Evolutionary conservation across 768 basidiomycete species (phyloP).

Genomic region (Serendipita sp.): DNA sequence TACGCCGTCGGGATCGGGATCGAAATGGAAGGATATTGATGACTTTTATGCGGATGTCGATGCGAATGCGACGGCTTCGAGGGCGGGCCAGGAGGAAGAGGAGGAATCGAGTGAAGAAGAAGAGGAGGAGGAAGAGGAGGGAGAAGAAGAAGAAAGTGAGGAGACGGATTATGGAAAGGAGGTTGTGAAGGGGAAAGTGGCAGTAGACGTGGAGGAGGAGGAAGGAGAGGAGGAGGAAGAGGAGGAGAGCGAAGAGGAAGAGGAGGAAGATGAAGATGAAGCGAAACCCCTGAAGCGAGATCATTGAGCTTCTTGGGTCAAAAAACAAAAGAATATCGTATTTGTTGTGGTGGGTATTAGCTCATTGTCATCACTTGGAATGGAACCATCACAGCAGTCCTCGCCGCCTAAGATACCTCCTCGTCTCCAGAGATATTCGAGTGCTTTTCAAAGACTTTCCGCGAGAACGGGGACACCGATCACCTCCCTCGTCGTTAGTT

Average conservation of each 20-base stretch:
- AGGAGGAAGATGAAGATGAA: slow-evolving; percentile 15
- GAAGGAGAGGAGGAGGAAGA: slow-evolving; percentile 18
- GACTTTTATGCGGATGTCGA: too few relatives aligned
- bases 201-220: slow-evolving; percentile 13
- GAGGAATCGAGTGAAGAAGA: slow-evolving; percentile 15
- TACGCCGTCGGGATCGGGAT: slow-evolving; percentile 21
- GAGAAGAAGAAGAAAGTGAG: slow-evolving; percentile 26
- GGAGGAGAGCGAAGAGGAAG: slow-evolving; percentile 21
- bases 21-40: slow-evolving; percentile 34
- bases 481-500: slow-evolving; percentile 61
- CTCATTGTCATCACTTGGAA: background rate
- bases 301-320: too few relatives aligned
- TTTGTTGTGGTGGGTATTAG: too few relatives aligned
- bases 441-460: slow-evolving; percentile 44
- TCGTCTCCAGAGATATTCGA: slow-evolving; percentile 26
- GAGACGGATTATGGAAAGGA: slow-evolving; percentile 14
- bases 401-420: background rate
- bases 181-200: slow-evolving; percentile 16
- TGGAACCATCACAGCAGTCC: slow-evolving; percentile 1
- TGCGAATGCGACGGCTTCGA: slow-evolving; percentile 10
- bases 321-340: too few relatives aligned
- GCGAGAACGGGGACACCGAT: slow-evolving; percentile 58
- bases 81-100: too few relatives aligned
- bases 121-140: slow-evolving; percentile 22
- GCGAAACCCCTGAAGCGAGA: slow-evolving; percentile 11